Percentiles rank a stretch among this genome's conserved stretches.
phyloP scores from a whole-genome alignment of 345 rosid species.

The Reutealis trisperma region DNA sequence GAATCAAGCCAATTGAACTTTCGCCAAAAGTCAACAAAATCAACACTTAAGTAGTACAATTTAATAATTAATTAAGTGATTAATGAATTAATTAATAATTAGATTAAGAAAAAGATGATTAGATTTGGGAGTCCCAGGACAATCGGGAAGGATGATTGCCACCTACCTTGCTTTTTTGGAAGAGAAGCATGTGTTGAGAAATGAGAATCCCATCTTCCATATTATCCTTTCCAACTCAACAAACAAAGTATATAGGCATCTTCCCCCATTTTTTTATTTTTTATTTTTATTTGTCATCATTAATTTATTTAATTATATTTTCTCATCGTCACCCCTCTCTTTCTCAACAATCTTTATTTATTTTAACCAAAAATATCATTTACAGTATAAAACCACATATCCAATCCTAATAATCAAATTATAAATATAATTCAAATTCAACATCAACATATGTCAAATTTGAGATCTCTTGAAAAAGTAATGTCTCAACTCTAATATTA shows the following conservation, averaged over 20 bases:
- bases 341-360: too few species aligned
- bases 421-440: too few species aligned
- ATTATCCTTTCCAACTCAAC: conserved; percentile 40
- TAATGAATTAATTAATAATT: background rate
- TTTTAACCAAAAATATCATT: too few species aligned
- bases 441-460: too few species aligned
- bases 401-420: too few species aligned
- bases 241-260: conserved; percentile 20
- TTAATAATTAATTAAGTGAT: background rate
- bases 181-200: conserved; percentile 43
- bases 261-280: background rate
- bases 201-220: conserved; percentile 24
- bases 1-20: conserved; percentile 3
- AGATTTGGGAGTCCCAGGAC: conserved; percentile 39
- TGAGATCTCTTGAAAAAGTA: too few species aligned
- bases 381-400: too few species aligned
- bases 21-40: conserved; percentile 14
- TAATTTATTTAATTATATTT: background rate
- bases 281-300: background rate
- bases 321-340: background rate
- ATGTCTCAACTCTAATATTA: too few species aligned
- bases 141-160: conserved; percentile 42
- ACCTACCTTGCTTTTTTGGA: conserved; percentile 21
- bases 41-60: background rate
- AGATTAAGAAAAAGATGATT: conserved; percentile 12